Conservation (phyloP, 2,329 filamentous ascomycete species). For the Cercospora sp. region DNA sequence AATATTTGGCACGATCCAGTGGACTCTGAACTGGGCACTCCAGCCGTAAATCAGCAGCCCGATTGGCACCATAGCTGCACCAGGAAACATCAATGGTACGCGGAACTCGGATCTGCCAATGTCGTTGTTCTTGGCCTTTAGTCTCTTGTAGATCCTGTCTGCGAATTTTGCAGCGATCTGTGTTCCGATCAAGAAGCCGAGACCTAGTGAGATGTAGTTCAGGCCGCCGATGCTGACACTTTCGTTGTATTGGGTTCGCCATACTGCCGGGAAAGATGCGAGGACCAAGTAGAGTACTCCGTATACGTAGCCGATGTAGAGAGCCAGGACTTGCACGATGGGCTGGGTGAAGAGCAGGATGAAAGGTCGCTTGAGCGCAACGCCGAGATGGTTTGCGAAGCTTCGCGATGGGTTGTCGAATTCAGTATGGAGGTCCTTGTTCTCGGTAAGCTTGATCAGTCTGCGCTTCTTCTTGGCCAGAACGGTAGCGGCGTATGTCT, state of each 20-base stretch:
- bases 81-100: slow-evolving; percentile 57
- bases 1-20: slow-evolving; percentile 63
- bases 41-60: slow-evolving; percentile 62
- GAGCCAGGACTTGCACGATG: slow-evolving; percentile 40
- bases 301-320: slow-evolving; percentile 44
- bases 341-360: slow-evolving; percentile 41
- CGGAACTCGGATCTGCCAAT: slow-evolving; percentile 46
- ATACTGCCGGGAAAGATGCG: slow-evolving; percentile 39
- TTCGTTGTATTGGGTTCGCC: slow-evolving; percentile 33
- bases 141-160: slow-evolving; percentile 40
- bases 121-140: slow-evolving; percentile 42
- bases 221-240: slow-evolving; percentile 37
- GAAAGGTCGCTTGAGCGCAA: slow-evolving; percentile 40
- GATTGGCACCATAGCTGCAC: slow-evolving; percentile 54
- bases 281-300: slow-evolving; percentile 44
- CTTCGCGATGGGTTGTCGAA: slow-evolving; percentile 40
- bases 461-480: slow-evolving; percentile 58
- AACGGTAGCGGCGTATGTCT: slow-evolving; percentile 67
- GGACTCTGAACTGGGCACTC: slow-evolving; percentile 53
- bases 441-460: slow-evolving; percentile 61
- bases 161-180: slow-evolving; percentile 42
- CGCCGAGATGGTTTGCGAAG: slow-evolving; percentile 35
- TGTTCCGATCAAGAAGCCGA: slow-evolving; percentile 61
- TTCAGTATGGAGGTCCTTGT: slow-evolving; percentile 59
- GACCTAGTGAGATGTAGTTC: slow-evolving; percentile 54